Evolutionary conservation across 495 filamentous ascomycete genomes (phyloP).

Genomic region (Staphylotrichum longicolle): DNA sequence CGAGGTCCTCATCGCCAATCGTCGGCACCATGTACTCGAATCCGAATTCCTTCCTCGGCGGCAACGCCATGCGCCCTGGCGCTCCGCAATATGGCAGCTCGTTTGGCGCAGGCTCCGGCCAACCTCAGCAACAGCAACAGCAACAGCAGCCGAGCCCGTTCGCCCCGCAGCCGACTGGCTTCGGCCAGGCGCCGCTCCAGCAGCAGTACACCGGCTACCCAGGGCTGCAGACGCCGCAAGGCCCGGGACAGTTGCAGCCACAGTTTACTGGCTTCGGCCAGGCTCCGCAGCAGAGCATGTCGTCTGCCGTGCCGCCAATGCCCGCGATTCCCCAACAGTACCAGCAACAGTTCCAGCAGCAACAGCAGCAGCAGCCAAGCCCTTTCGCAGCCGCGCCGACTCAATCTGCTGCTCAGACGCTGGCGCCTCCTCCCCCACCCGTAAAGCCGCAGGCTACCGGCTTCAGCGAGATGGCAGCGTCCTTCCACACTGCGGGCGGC

Average conservation of each 20-base stretch:
- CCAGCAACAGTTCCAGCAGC: conserved; percentile 46
- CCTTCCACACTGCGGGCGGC: conserved; percentile 63
- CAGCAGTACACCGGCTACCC: conserved; percentile 61
- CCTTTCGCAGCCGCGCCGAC: conserved; percentile 38
- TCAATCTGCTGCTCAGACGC: conserved; percentile 32
- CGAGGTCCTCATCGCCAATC: conserved; percentile 9
- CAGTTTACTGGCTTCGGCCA: conserved; percentile 58
- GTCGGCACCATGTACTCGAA: conserved; percentile 73
- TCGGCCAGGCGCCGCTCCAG: conserved; percentile 57
- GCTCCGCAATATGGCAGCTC: conserved; percentile 60
- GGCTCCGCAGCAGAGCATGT: conserved; percentile 44
- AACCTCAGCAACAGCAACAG: conserved; percentile 59
- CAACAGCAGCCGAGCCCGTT: conserved; percentile 62
- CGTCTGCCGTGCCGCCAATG: conserved; percentile 53
- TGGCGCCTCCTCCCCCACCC: conserved; percentile 40
- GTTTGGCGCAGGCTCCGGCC: conserved; percentile 42
- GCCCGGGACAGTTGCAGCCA: conserved; percentile 53
- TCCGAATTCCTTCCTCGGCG: conserved; percentile 79
- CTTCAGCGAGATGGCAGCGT: conserved; percentile 81
- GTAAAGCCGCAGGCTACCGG: conserved; percentile 69
- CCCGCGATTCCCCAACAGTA: conserved; percentile 55
- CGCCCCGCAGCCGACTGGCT: conserved; percentile 59
- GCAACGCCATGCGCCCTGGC: conserved; percentile 70
- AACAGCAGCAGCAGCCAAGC: conserved; percentile 41
- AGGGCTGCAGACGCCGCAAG: conserved; percentile 49